Conservation (phyloP, 2,329 filamentous ascomycete species). For the Penicillium sp. region DNA sequence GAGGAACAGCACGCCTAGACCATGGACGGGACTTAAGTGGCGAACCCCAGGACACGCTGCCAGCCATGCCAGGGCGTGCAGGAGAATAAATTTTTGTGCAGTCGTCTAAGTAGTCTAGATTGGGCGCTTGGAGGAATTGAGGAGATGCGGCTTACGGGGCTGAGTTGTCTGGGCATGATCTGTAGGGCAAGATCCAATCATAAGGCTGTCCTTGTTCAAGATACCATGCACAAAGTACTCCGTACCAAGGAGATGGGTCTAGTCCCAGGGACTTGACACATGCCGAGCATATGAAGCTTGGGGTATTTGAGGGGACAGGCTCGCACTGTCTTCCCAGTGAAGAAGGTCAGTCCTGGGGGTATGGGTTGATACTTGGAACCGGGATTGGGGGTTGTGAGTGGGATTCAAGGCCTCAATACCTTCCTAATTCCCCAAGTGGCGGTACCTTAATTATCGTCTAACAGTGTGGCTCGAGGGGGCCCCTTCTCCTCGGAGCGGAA, state of each 20-base stretch:
- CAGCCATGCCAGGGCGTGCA: neutral
- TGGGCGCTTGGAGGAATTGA: neutral
- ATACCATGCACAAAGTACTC: neutral
- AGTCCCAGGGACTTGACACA: neutral
- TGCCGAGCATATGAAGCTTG: neutral
- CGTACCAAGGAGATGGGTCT: neutral
- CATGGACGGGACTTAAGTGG: neutral
- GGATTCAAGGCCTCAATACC: neutral
- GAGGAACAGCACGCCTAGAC: neutral
- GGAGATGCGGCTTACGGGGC: slow-evolving; percentile 1
- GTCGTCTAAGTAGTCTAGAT: neutral
- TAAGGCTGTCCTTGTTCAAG: neutral
- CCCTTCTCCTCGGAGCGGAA: neutral
- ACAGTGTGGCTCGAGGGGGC: neutral
- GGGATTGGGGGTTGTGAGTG: neutral
- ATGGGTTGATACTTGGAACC: no score
- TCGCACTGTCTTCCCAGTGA: no score
- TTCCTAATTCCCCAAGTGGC: neutral
- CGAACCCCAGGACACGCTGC: neutral
- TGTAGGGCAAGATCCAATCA: neutral
- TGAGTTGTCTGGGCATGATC: neutral
- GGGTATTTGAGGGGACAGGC: no score
- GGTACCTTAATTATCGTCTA: neutral
- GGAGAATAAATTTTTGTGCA: neutral
- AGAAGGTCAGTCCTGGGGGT: no score